Evolutionary conservation across 192 early-diverging fungal species (phyloP), one percentile per base, ranked within the genome.

Genomic region (Pilobolus umbonatus): DNA sequence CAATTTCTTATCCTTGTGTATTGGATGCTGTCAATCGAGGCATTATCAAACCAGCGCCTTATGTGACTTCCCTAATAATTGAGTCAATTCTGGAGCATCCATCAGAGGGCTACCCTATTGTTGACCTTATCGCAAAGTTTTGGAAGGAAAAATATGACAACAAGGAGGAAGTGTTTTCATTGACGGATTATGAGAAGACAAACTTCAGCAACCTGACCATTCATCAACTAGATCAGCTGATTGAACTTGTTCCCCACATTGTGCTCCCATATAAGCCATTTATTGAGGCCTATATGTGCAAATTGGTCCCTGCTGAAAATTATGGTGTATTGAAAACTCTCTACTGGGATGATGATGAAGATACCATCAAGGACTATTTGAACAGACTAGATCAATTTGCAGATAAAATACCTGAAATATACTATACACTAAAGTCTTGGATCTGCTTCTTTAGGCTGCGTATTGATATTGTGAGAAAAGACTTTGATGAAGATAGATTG

Each of bases 331-430:
- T 26, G 1, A 25, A n/a, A 17, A 28, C 54, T 11, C 14, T 21
- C 31, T 50, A 31, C 8, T 61, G 60, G 60, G 60, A 52, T 24
- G 60, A 61, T 28, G 36, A 19, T 7, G 36, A 32, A 25, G 14
- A 6, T 22, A 30, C 30, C 15, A 32, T 61, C 26, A 36, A 36
- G 7, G 38, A 26, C 2, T 61, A 61, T 29, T 32, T 61, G 14
- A 12, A 34, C 4, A 7, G 25, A 25, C 15, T 61, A 0, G 45
- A 36, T 5, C 8, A 19, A 0, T 61, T 52, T 24, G 48, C 46
- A 8, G n/a, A 40, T 14, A 40, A 36, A 14, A 21, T 61, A 25
- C 60, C 60, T 7, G 38, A 28, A 8, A 26, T 43, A 2, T 61
- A 61, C 22, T 35, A 38, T 7, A 25, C 32, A 15, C 24, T 61